Conservation (phyloP, 495 filamentous ascomycete species). For the Cladorrhinum samala region DNA sequence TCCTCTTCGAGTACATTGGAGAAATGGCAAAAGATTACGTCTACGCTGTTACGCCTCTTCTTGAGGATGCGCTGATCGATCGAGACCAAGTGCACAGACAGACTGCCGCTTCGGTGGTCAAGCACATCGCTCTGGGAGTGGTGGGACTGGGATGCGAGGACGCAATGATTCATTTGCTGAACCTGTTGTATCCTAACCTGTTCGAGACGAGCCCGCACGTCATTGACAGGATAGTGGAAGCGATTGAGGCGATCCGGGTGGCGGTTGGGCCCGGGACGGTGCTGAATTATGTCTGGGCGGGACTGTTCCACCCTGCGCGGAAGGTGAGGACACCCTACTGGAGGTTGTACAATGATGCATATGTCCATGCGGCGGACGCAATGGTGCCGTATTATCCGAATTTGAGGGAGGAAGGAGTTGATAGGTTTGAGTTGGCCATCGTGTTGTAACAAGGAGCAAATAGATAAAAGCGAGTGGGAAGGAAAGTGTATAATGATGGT, state of each 20-base stretch:
- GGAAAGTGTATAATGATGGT: not conserved
- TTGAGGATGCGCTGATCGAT: slow-evolving; percentile 96
- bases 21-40: slow-evolving; percentile 99
- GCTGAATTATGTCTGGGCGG: slow-evolving; percentile 97
- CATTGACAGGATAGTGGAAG: slow-evolving; percentile 94
- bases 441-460: too few relatives aligned
- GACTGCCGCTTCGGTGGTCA: slow-evolving; percentile 91
- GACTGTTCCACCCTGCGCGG: slow-evolving; percentile 90
- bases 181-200: slow-evolving; percentile 91
- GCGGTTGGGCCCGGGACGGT: slow-evolving; percentile 85
- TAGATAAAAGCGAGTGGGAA: too few relatives aligned
- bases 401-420: slow-evolving; percentile 67
- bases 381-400: slow-evolving; percentile 95
- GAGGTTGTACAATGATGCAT: slow-evolving; percentile 95
- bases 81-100: slow-evolving; percentile 98
- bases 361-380: slow-evolving; percentile 85
- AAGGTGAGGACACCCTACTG: slow-evolving; percentile 93
- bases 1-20: slow-evolving; percentile 98
- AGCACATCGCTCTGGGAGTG: slow-evolving; percentile 93
- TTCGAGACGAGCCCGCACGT: slow-evolving; percentile 99
- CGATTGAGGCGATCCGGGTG: slow-evolving; percentile 93
- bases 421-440: slow-evolving; percentile 74
- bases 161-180: slow-evolving; percentile 95
- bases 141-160: slow-evolving; percentile 98
- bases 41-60: slow-evolving; percentile 93